Evolutionary conservation across 306 rosid species (phyloP), one percentile per base, ranked within the genome.

Genomic region (Cucurbita moschata): DNA sequence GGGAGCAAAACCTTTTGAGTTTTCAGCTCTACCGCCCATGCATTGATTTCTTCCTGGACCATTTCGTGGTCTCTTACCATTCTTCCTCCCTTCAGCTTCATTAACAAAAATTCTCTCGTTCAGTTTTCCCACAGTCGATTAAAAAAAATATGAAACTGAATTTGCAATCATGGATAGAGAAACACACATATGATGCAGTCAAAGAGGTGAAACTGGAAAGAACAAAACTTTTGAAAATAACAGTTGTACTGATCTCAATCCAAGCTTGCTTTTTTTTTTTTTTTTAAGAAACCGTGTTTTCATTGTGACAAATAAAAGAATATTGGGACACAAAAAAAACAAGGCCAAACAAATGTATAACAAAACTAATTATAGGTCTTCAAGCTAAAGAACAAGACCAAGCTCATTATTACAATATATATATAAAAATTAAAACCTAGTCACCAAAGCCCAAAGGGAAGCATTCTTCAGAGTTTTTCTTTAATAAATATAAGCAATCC

Each of bases 31-130:
- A 63, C 89, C 94, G 79, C 97, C 97, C 8, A 55, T 44, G 65
- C 79, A 13, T 75, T 90, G 97, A 86, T 87, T 90, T 85, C 94
- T 87, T 78, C 98, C 98, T 53, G 90, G 88, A 54, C 97, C 98
- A 73, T 94, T 93, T 52, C 88, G 85, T 7, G 73, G 80, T 84
- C 86, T 83, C 72, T 88, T 73, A 79, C 81, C 78, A 82, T 80
- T 82, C 89, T 88, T 90, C 85, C 90, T 81, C 75, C 77, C 81
- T 43, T 86, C 90, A 77, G 94, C 91, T 85, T 84, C 88, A 93
- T 90, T 87, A 55, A 66, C 67, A 83, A 84, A 90, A 80, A 79
- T 80, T 79, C 78, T 55, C 80, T 56, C 90, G 69, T 79, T 84
- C 50, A 73, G 82, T 66, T 77, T 85, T 74, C 77, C 84, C 75